Base-by-base conservation (phyloP, 768 basidiomycete species). In the Nidularia sp. region DNA sequence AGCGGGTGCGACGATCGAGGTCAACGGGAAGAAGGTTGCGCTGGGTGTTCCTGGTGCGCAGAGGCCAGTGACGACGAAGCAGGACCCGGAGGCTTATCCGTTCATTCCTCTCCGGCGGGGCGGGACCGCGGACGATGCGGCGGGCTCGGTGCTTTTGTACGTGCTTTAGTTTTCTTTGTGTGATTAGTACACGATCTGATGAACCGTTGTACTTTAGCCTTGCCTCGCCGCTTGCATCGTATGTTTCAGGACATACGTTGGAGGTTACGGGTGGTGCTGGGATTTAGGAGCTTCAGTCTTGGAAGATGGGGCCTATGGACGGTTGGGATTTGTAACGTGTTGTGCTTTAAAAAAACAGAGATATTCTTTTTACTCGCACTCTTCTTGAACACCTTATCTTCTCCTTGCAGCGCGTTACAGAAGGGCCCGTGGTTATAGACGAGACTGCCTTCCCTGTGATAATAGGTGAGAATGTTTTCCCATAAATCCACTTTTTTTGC, bases 201-300 rank as follows among this genome's bases (percentile, higher is more conserved):
- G 45, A 25, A 49, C 31, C 49, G 35, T 49, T 48, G 0, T 22
- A n/a, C n/a, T 46, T 8, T 57, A 90, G 88, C 79, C 74, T 93
- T 56, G 83, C 82, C 0, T 90, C 87, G 10, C 88, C 88, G 7
- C 71, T 93, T 22, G 86, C 89, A 10, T 82, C 85, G 2, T 93
- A 88, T 62, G 85, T 93, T 50, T 82, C 79, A 45, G 90, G 90
- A 6, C 91, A 92, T 68, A 91, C 88, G 12, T 72, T 93, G 50
- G 89, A 91, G 66, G 87, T 89, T 18, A 92, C 90, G 35, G 90
- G 90, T 34, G 91, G 91, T 41, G 75, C 76, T 50, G 88, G 88
- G 35, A 90, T 91, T 51, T 89, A 66, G 25, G 25, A 29, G 25
- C 25, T 29, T 29, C 25, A 29, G 25, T 29, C 25, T 29, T 29